Base-by-base conservation (phyloP, 495 filamentous ascomycete genomes). In the Talaromyces nanjingensis region DNA sequence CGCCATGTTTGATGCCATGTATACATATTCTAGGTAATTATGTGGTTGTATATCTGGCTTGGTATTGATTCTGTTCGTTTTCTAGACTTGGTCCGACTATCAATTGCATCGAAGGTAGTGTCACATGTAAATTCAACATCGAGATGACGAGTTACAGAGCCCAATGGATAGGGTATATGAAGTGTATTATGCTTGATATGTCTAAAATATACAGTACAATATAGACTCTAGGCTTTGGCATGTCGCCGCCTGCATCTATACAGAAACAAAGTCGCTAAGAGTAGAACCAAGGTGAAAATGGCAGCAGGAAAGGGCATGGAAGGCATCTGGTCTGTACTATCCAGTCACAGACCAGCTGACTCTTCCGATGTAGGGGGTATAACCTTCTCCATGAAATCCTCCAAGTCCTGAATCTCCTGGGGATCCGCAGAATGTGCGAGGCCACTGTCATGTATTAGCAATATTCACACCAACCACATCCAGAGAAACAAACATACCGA, bases 381-480 rank as follows among this genome's bases (percentile, higher is more conserved):
- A 20, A 76, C 75, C 67, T 85, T 77, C 20, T 79, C 76, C 45
- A 98, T 68, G 78, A 90, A 98, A 24, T 76, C 77, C 76, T 96
- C 92, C 37, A 97, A 75, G 67, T 96, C 88, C 64, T 92, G 83
- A 63, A 98, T 87, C 78, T 98, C 93, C 64, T 86, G 73, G 5
- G 83, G 83, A 70, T 87, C 85, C 1, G 94, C 94, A 24, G 86
- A 88, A 73, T 98, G 93, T 6, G 75, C 76, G 65, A 97, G 83
- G 2, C 82, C 79, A 39, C 88, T 91, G 61, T 42, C 29, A 62
- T 20, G n/a, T 1, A 3, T 31, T 31, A 31, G 29, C 29, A 31
- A 31, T 6, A 31, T 29, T 5, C 27, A 31, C 29, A 31, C 29
- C 29, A 31, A 24, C 1, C 22, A 24, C 22, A 3, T 4, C 37